These are phyloP conservation scores for Dryadomyces quercus-mongolicae DNA, from an alignment of 2,329 filamentous ascomycete species.

Conservation along the genomic window DNA sequence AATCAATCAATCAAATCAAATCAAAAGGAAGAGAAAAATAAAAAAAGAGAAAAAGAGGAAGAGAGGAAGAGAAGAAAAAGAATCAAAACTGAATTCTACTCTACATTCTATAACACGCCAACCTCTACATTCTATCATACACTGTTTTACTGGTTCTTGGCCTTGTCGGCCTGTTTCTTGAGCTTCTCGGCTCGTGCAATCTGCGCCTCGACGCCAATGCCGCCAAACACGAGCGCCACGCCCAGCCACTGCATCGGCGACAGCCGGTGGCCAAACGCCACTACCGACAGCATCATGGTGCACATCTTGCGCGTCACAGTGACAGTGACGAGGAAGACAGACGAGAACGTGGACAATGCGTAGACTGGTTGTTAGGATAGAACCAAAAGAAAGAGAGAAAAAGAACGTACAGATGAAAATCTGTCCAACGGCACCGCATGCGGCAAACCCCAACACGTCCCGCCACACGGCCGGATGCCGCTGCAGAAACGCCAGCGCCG, in stretches of 20 bases:
- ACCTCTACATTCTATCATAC: no score
- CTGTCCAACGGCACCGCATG: constrained; percentile 85
- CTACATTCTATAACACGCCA: not conserved
- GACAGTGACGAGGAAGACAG: constrained; percentile 84
- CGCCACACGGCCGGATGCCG: constrained; percentile 71
- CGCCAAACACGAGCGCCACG: constrained; percentile 85
- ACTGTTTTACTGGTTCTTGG: no score
- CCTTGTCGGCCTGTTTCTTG: constrained; percentile 45
- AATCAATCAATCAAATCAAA: no score
- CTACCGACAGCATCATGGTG: constrained; percentile 92
- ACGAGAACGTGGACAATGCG: constrained; percentile 85
- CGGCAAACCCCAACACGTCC: constrained; percentile 81
- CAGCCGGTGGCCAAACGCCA: constrained; percentile 85
- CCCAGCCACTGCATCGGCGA: constrained; percentile 88
- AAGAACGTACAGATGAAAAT: constrained; percentile 78
- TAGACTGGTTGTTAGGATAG: constrained; percentile 45
- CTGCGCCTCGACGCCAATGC: constrained; percentile 79
- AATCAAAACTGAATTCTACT: no score
- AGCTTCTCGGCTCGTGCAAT: constrained; percentile 76
- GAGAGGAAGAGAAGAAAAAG: no score
- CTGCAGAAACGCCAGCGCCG: constrained; percentile 70
- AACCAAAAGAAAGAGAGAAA: constrained; percentile 23
- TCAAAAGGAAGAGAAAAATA: no score
- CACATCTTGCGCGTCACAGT: constrained; percentile 98
- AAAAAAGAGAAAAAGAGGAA: no score